A percentile compares a stretch with the other conserved stretches of the same genome.
phyloP scores from a whole-genome alignment of 2,329 filamentous ascomycete genomes.

The Beauveria asiatica region DNA sequence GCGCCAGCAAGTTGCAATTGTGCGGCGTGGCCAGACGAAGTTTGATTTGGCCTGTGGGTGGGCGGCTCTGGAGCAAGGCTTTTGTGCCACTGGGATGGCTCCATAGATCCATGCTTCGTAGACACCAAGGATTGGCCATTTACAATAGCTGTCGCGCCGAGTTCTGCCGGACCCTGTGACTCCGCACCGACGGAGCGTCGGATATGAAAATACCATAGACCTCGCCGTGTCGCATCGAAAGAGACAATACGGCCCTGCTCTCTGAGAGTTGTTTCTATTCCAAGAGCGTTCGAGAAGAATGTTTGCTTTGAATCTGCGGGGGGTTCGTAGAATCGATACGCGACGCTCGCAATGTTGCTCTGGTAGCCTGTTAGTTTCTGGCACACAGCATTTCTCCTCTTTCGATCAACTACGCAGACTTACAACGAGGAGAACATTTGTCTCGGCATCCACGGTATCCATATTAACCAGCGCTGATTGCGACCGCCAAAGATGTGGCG shows the following conservation, averaged over 20 bases:
- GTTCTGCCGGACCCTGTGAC: constrained; percentile 13
- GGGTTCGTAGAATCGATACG: constrained; percentile 48
- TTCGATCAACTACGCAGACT: constrained; percentile 21
- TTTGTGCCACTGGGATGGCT: constrained; percentile 5
- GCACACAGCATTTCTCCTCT: neutral
- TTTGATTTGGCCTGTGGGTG: neutral
- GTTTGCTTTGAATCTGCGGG: constrained; percentile 33
- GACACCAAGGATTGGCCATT: neutral
- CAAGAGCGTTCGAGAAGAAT: constrained; percentile 38
- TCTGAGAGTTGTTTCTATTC: constrained; percentile 43
- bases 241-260: constrained; percentile 45
- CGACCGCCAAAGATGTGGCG: neutral
- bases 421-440: constrained; percentile 52
- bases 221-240: constrained; percentile 40
- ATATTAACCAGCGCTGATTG: constrained; percentile 32
- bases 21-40: neutral
- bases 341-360: constrained; percentile 49
- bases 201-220: constrained; percentile 48
- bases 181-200: constrained; percentile 30
- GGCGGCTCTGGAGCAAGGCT: neutral
- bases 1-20: constrained; percentile 7
- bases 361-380: constrained; percentile 22
- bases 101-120: neutral
- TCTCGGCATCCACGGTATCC: constrained; percentile 56
- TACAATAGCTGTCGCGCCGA: constrained; percentile 1